phyloP scores from a whole-genome alignment of 2,329 filamentous ascomycete genomes.

The Ceratocystis destructans region DNA sequence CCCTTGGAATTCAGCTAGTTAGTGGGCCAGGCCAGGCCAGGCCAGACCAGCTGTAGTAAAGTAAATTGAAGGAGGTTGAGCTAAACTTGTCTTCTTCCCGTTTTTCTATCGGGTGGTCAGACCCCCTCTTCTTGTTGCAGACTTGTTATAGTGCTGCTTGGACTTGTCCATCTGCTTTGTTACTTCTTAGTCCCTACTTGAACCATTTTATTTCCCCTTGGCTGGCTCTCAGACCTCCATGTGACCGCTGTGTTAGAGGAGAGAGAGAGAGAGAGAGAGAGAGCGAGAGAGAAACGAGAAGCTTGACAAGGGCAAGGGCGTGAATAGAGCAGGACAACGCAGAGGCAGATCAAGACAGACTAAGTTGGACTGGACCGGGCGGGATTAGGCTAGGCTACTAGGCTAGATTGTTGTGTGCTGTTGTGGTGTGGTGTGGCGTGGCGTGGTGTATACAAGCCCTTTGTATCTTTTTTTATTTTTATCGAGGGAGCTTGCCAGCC shows the following conservation, averaged over 20 bases:
- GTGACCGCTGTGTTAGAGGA: not conserved
- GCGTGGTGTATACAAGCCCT: not conserved
- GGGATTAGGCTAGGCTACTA: too few species aligned
- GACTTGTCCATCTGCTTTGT: not conserved
- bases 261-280: too few species aligned
- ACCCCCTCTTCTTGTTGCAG: not conserved
- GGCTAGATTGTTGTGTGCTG: too few species aligned
- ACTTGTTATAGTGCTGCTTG: too few species aligned
- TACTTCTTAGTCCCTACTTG: not conserved
- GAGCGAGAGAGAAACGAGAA: too few species aligned
- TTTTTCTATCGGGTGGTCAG: not conserved
- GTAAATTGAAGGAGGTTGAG: not conserved
- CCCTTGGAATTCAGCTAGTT: not conserved
- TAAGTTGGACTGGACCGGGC: too few species aligned
- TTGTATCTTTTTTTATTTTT: not conserved
- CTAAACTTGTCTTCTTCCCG: not conserved
- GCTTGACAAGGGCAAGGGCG: too few species aligned
- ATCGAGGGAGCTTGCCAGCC: not conserved
- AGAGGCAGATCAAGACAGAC: too few species aligned
- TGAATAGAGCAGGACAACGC: too few species aligned
- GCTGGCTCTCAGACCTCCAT: not conserved
- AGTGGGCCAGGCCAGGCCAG: not conserved
- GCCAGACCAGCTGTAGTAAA: not conserved
- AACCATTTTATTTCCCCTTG: not conserved
- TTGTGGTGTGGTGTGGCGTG: too few species aligned